These are phyloP conservation scores for Trichophaea hybrida DNA, from an alignment of 2,329 filamentous ascomycete genomes.

Conservation along the genomic window DNA sequence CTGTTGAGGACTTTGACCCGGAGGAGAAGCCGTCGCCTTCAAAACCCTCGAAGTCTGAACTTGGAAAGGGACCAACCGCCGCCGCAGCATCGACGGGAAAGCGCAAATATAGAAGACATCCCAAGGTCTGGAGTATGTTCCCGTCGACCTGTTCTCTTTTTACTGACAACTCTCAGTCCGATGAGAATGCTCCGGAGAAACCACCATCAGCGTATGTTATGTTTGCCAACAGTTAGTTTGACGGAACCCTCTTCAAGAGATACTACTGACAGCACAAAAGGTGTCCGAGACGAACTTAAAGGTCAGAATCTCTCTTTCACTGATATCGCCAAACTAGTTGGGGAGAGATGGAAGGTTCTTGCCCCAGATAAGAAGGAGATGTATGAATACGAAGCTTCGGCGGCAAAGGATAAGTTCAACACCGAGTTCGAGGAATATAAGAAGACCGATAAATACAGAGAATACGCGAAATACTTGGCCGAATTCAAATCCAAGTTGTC, in stretches of 20 bases:
- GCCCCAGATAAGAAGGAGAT: conserved; percentile 52
- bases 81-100: conserved; percentile 40
- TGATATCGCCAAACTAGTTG: conserved; percentile 68
- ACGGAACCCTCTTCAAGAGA: neutral
- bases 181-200: conserved; percentile 65
- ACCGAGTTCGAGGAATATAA: conserved; percentile 61
- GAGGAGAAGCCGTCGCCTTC: conserved; percentile 39
- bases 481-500: conserved; percentile 63
- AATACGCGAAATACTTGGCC: conserved; percentile 56
- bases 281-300: conserved; percentile 57
- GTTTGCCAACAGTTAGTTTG: conserved; percentile 62
- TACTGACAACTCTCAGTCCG: conserved; percentile 38
- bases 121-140: conserved; percentile 44
- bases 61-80: conserved; percentile 31
- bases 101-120: conserved; percentile 63
- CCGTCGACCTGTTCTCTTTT: neutral
- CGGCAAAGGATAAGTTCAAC: conserved; percentile 63
- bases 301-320: conserved; percentile 65
- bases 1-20: conserved; percentile 37
- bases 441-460: conserved; percentile 54
- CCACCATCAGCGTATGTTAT: conserved; percentile 73
- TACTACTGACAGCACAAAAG: conserved; percentile 14
- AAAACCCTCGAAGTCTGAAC: conserved; percentile 36
- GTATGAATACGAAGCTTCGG: conserved; percentile 56
- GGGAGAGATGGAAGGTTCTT: conserved; percentile 67